Conservation (phyloP, 2,329 filamentous ascomycete genomes). For the Cordyceps fumosorosea region DNA sequence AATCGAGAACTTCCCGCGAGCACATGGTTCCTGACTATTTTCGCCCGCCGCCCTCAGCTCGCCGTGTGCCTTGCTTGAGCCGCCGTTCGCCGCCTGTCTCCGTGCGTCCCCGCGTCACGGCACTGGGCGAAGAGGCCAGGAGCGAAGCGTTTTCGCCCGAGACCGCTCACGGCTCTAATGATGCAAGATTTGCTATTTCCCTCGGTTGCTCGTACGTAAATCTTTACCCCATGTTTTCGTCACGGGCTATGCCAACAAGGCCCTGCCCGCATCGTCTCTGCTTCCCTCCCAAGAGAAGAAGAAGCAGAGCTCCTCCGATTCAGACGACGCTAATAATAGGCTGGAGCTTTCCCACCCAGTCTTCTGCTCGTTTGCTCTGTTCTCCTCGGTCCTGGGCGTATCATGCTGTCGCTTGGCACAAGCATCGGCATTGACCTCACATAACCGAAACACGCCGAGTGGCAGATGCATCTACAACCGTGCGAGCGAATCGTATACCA, state of each 20-base stretch:
- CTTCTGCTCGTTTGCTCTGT: not conserved
- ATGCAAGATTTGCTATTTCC: constrained; percentile 6
- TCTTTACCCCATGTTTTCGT: constrained; percentile 10
- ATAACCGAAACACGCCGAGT: constrained; percentile 11
- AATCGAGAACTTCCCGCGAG: not conserved
- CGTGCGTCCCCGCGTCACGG: constrained; percentile 8
- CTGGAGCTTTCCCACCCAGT: not conserved
- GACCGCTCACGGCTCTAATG: constrained; percentile 1
- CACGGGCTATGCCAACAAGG: constrained; percentile 1
- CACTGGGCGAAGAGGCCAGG: not conserved
- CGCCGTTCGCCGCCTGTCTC: constrained; percentile 11
- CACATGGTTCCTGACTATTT: constrained; percentile 14
- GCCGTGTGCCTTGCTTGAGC: constrained; percentile 10
- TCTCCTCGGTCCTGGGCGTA: not conserved
- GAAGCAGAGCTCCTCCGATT: not conserved
- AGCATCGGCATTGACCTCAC: constrained; percentile 2
- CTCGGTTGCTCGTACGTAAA: constrained; percentile 12
- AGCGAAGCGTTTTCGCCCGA: constrained; percentile 11
- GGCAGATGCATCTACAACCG: constrained; percentile 2
- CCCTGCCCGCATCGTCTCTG: constrained; percentile 2
- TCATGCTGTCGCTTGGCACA: not conserved
- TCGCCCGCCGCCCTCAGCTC: constrained; percentile 2
- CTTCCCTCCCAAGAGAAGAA: not conserved
- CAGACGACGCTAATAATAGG: not conserved
- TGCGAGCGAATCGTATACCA: not conserved